Conservation (phyloP, 1,284 basidiomycete species). For the Ustilago esculenta region DNA sequence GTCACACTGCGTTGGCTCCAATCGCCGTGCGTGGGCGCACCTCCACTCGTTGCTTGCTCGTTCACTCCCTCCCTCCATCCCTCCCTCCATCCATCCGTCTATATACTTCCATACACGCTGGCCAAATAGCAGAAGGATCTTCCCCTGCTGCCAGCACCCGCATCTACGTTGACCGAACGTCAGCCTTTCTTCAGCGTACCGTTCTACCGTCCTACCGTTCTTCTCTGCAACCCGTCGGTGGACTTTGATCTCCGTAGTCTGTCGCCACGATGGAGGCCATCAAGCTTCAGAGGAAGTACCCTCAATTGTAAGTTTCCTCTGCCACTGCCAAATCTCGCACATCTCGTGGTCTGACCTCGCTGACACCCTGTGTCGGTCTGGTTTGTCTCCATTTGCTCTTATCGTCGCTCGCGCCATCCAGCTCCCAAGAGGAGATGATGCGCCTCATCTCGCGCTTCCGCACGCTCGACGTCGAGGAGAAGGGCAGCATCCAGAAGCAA, state of each 20-base stretch:
- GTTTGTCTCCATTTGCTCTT: background rate
- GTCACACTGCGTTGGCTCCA: background rate
- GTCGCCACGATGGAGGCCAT: conserved; percentile 76
- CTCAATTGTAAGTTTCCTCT: conserved; percentile 87
- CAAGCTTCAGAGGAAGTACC: conserved; percentile 90
- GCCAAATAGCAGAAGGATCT: too few relatives aligned
- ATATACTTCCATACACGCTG: background rate
- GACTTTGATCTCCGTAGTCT: background rate
- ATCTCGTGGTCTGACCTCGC: too few relatives aligned
- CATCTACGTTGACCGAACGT: too few relatives aligned
- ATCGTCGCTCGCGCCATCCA: background rate
- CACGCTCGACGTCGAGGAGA: conserved; percentile 63
- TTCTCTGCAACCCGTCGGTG: background rate
- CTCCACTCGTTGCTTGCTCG: background rate
- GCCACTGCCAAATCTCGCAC: too few relatives aligned
- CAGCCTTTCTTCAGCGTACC: too few relatives aligned
- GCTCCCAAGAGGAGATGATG: conserved; percentile 68
- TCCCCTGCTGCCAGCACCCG: too few relatives aligned
- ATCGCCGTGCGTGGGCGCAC: too few relatives aligned
- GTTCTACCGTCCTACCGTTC: too few relatives aligned
- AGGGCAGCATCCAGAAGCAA: conserved; percentile 61
- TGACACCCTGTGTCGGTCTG: too few relatives aligned
- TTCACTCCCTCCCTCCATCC: background rate
- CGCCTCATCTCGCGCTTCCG: conserved; percentile 61
- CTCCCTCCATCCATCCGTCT: conserved; percentile 6